Evolutionary conservation across 352 stramenopile genomes (phyloP).

Genomic region (Globisporangium solare): DNA sequence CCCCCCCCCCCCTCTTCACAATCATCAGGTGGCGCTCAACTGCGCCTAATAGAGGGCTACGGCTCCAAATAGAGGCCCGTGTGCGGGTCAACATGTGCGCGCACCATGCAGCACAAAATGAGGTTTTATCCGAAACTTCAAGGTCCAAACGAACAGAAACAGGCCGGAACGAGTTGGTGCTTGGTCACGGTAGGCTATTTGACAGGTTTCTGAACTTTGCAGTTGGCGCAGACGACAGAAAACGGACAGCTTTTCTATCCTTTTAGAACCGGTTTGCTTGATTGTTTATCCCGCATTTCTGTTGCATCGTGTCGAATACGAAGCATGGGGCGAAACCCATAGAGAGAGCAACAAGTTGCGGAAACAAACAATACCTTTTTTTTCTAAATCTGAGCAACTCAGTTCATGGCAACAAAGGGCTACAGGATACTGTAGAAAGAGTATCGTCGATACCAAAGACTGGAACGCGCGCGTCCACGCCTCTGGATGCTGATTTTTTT

Average conservation of each 20-base stretch:
- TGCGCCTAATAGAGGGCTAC: not conserved
- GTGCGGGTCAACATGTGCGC: not conserved
- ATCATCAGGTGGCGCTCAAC: constrained; percentile 2
- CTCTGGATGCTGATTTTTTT: not conserved
- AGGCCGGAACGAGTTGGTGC: not conserved
- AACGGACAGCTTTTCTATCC: not conserved
- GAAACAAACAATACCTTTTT: too few species aligned
- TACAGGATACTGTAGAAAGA: not conserved
- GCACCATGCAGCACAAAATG: not conserved
- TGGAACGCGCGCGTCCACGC: not conserved
- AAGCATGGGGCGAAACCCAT: too few species aligned
- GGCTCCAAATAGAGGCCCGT: not conserved
- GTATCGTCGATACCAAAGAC: not conserved
- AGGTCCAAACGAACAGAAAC: too few species aligned
- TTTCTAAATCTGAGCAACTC: too few species aligned
- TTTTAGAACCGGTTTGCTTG: too few species aligned
- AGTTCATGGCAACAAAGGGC: too few species aligned
- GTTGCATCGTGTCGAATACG: too few species aligned
- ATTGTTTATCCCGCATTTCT: too few species aligned
- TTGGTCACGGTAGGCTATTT: not conserved
- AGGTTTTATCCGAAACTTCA: not conserved
- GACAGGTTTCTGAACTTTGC: not conserved
- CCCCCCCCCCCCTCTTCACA: not conserved
- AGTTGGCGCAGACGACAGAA: not conserved
- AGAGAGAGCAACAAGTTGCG: too few species aligned